These are phyloP conservation scores for Haplographium delicatum DNA, from an alignment of 495 filamentous ascomycete genomes.

Conservation along the genomic window DNA sequence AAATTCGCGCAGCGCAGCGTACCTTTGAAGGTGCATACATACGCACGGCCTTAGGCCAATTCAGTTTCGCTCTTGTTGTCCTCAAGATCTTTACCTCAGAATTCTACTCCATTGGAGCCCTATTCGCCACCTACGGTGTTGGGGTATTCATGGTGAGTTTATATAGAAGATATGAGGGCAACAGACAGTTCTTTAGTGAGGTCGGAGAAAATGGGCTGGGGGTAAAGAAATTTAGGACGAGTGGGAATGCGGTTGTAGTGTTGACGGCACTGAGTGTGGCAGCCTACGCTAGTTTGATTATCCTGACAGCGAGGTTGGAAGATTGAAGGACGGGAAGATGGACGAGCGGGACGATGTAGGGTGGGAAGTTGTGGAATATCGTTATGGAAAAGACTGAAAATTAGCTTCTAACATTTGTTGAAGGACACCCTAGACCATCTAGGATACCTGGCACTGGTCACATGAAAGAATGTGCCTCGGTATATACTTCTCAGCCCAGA, in stretches of 20 bases:
- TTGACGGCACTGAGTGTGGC: constrained; percentile 76
- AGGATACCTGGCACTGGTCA: no score
- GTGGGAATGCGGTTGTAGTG: constrained; percentile 76
- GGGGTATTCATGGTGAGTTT: constrained; percentile 75
- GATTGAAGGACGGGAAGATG: constrained; percentile 6
- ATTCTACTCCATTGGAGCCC: constrained; percentile 88
- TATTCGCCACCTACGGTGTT: constrained; percentile 87
- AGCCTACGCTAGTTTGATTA: constrained; percentile 75
- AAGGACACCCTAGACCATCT: no score
- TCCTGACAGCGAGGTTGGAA: constrained; percentile 47
- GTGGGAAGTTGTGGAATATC: no score
- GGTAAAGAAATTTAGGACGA: constrained; percentile 79
- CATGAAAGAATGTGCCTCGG: no score
- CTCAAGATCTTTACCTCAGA: constrained; percentile 94
- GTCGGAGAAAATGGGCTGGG: constrained; percentile 59
- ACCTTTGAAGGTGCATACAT: constrained; percentile 98
- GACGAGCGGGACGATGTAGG: no score
- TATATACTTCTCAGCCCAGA: no score
- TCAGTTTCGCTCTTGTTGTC: constrained; percentile 89
- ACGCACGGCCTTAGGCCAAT: constrained; percentile 88
- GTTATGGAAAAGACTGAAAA: no score
- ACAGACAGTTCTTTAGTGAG: constrained; percentile 87
- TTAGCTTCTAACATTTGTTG: no score
- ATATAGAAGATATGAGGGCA: constrained; percentile 82
- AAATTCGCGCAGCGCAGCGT: constrained; percentile 88